phyloP scores from a whole-genome alignment of 345 rosid species.

The Boechera stricta region DNA sequence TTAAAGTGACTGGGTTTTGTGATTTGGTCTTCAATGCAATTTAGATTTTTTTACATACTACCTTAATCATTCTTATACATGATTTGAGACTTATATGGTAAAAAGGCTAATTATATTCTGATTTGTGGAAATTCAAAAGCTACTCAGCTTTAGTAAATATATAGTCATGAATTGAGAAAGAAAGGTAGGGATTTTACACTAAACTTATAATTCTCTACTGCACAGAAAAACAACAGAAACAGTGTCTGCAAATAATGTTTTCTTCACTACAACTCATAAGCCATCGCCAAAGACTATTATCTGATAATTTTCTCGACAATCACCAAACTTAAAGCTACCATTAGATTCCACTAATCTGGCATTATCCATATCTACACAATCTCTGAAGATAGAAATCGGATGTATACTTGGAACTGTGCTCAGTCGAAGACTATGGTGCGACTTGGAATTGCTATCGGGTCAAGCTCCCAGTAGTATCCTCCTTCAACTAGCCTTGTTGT shows the following conservation, averaged over 20 bases:
- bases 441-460: conserved; percentile 53
- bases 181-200: not conserved
- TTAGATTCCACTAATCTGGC: conserved; percentile 2
- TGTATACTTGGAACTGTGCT: conserved; percentile 18
- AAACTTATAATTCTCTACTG: not conserved
- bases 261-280: not conserved
- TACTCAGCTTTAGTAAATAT: not conserved
- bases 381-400: not conserved
- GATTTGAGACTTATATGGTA: not conserved
- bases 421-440: conserved; percentile 33
- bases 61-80: not conserved
- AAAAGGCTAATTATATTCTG: no score
- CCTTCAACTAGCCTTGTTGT: conserved; percentile 29
- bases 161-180: no score
- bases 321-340: conserved; percentile 5
- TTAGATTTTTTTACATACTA: not conserved
- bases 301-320: not conserved
- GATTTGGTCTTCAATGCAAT: not conserved
- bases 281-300: not conserved
- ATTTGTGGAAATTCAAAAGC: not conserved
- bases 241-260: not conserved
- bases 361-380: conserved; percentile 21
- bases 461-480: conserved; percentile 58
- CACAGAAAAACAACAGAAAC: conserved; percentile 1
- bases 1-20: conserved; percentile 5